A percentile compares a stretch with the other conserved stretches of the same genome.
Conservation (phyloP, 1,284 basidiomycete genomes). For the Porodaedalea pini region DNA sequence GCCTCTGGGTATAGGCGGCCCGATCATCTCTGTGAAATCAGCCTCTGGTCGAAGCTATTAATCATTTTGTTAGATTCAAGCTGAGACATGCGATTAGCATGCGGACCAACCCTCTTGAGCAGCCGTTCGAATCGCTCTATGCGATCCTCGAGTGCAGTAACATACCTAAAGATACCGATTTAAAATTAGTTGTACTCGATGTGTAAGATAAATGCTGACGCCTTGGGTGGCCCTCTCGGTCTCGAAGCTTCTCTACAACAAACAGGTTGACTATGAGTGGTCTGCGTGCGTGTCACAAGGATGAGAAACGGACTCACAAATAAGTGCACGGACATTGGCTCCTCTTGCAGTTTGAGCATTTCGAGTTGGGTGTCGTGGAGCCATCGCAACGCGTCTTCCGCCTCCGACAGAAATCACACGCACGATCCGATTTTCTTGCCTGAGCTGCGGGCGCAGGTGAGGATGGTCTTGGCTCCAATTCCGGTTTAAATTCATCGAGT, state of each 20-base stretch:
- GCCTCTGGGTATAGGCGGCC: conserved; percentile 64
- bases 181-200: conserved; percentile 18
- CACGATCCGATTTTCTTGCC: conserved; percentile 59
- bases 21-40: conserved; percentile 66
- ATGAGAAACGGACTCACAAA: conserved; percentile 42
- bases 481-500: conserved; percentile 18
- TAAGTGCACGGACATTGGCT: conserved; percentile 69
- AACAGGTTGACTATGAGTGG: background rate
- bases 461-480: conserved; percentile 20
- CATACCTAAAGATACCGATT: conserved; percentile 47
- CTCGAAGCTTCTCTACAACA: conserved; percentile 70
- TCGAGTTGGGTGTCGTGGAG: conserved; percentile 50
- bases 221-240: conserved; percentile 81
- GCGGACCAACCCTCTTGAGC: conserved; percentile 55
- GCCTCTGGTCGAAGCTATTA: conserved; percentile 62
- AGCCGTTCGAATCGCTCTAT: conserved; percentile 70
- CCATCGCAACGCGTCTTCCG: conserved; percentile 72
- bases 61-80: background rate
- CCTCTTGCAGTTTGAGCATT: conserved; percentile 73
- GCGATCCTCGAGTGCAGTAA: conserved; percentile 74
- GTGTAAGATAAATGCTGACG: conserved; percentile 41
- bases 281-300: conserved; percentile 5
- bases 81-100: conserved; percentile 10
- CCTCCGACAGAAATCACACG: conserved; percentile 67
- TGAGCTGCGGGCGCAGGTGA: conserved; percentile 23